Evolutionary conservation across 202 grass and related monocot genomes (phyloP).

Genomic region (Dendrocalamus latiflorus): DNA sequence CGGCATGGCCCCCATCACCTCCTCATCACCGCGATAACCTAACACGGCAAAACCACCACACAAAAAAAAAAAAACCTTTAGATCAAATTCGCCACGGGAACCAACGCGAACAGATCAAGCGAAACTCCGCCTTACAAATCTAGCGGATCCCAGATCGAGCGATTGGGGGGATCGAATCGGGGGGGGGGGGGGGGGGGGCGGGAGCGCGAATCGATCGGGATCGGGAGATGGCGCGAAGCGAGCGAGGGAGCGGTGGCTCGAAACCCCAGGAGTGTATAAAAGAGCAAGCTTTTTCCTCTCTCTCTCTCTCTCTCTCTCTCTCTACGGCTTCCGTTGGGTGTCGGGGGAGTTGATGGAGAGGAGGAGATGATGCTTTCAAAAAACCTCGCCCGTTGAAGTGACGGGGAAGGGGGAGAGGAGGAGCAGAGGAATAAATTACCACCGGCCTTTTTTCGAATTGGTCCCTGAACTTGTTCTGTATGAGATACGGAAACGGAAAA

Average conservation of each 20-base stretch:
- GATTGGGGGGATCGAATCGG: conserved; percentile 31
- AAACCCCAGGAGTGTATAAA: conserved; percentile 73
- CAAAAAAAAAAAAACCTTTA: not conserved
- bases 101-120: conserved; percentile 38
- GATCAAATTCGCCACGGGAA: conserved; percentile 19
- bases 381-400: conserved; percentile 7
- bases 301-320: conserved; percentile 5
- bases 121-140: conserved; percentile 42
- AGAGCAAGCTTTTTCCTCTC: conserved; percentile 25
- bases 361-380: conserved; percentile 12
- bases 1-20: conserved; percentile 43
- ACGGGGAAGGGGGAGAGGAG: not conserved
- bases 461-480: not conserved
- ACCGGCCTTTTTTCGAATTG: not conserved
- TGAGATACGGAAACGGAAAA: not conserved
- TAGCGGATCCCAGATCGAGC: conserved; percentile 47
- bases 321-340: not conserved
- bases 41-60: conserved; percentile 23
- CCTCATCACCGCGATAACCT: conserved; percentile 21
- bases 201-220: conserved; percentile 26
- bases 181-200: too few species aligned
- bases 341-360: conserved; percentile 18
- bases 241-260: conserved; percentile 14
- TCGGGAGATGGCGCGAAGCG: conserved; percentile 45
- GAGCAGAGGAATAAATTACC: not conserved